Evolutionary conservation across 495 filamentous ascomycete species (phyloP), one percentile per base, ranked within the genome.

Genomic region (Penicillium tannophilum): DNA sequence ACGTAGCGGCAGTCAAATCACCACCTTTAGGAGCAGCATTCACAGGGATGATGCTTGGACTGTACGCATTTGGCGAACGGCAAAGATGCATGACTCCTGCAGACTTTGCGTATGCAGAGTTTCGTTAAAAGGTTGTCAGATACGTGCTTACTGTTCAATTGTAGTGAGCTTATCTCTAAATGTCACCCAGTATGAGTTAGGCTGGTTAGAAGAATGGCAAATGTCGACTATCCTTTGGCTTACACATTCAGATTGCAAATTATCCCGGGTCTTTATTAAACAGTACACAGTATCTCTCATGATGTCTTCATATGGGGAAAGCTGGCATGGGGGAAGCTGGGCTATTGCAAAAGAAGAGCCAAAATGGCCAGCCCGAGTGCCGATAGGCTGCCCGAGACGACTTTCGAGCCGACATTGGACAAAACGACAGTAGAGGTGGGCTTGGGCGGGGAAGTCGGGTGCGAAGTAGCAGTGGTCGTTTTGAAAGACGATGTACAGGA

Each of bases 41-140:
- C 51, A 74, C 72, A 17, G 61, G 61, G 14, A 63, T 76, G 67
- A 76, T 79, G 76, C 55, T 78, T 35, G 76, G 78, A 1, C 11
- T 79, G 19, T 80, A 80, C 64, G 59, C 72, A n/a, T 76, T 76
- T 67, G 76, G 75, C 12, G 72, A 77, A 36, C 60, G 67, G 0
- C 73, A 79, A 36, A 55, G 65, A n/a, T 73, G 70, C 41, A 57
- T 74, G 41, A 61, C 54, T 17, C 74, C 78, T 8, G 78, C 76
- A 2, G 78, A 79, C 49, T 79, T 80, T 62, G 54, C 54, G 20
- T 74, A 76, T 65, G 73, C 65, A 2, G 28, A 56, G 31, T 49
- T 56, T 14, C 33, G 10, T 10, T 36, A 36, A 9, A 36, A 14
- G 4, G 4, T 5, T 7, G 4, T 28, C 28, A 0, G 28, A 28